These are phyloP conservation scores for Pseudopyricularia cyperi DNA, from an alignment of 2,329 filamentous ascomycete species.

Conservation along the genomic window DNA sequence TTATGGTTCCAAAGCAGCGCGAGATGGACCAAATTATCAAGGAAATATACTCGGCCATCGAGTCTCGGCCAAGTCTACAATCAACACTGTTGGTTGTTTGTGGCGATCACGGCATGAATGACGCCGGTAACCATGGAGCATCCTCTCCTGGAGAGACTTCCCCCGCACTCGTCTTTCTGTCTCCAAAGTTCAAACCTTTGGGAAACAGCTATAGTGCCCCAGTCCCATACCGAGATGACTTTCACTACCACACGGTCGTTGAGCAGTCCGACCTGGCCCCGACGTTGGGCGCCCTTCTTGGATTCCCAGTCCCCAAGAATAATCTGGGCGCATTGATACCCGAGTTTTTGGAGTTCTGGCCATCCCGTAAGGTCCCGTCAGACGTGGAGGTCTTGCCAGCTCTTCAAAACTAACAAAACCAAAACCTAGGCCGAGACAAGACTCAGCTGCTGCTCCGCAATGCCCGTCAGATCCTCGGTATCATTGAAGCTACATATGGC, in stretches of 20 bases:
- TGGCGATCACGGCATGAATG: slow-evolving; percentile 99
- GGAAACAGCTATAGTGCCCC: slow-evolving; percentile 4
- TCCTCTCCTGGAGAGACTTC: slow-evolving; percentile 92
- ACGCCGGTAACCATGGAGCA: slow-evolving; percentile 91
- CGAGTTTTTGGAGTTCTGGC: slow-evolving; percentile 69
- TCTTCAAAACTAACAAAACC: neutral
- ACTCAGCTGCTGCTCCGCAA: slow-evolving; percentile 64
- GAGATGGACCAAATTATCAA: slow-evolving; percentile 51
- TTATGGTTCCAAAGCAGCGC: slow-evolving; percentile 84
- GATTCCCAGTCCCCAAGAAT: slow-evolving; percentile 79
- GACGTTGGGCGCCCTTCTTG: slow-evolving; percentile 73
- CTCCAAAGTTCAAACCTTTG: slow-evolving; percentile 60
- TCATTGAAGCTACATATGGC: slow-evolving; percentile 62
- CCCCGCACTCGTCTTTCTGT: slow-evolving; percentile 80
- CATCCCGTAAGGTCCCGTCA: slow-evolving; percentile 30
- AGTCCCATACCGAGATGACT: slow-evolving; percentile 49
- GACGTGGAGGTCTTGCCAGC: neutral
- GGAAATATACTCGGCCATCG: slow-evolving; percentile 64
- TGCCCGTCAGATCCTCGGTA: slow-evolving; percentile 64
- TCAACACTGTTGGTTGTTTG: slow-evolving; percentile 75
- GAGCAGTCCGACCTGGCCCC: slow-evolving; percentile 92
- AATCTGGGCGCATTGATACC: slow-evolving; percentile 78
- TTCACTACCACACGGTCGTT: slow-evolving; percentile 72
- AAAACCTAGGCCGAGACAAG: slow-evolving; percentile 32
- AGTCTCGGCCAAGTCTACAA: slow-evolving; percentile 53